Base-by-base conservation (phyloP, 768 basidiomycete genomes). In the Pleurotus cornucopiae region DNA sequence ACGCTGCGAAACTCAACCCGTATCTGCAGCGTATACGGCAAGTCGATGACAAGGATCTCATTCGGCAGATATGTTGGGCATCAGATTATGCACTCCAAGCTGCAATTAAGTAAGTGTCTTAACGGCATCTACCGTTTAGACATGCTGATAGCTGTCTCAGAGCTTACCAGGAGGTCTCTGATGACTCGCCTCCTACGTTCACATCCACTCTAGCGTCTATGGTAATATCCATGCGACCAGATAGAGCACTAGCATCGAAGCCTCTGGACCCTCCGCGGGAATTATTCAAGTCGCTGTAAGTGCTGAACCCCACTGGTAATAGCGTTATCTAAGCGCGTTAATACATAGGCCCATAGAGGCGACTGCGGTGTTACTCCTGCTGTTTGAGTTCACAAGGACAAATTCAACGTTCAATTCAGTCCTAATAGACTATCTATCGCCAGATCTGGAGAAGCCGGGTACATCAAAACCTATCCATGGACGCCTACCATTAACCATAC, bases 1-100 rank as follows among this genome's bases (percentile, higher is more conserved):
- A 87, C 62, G 85, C 84, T 7, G 81, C 84, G 7, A 85, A 79
- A 59, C 75, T 86, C 39, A 89, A 89, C 65, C 81, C 81, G 1
- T 88, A 86, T 63, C 71, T 88, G 6, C 77, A 77, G 21, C 71
- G 73, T 21, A 80, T 88, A 25, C 69, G 69, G 37, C 74, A 76
- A 26, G 76, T 74, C 0, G 60, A 67, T 3, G 82, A 88, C 57
- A 67, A 70, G 5, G 76, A 74, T 7, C 62, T 86, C 1, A 79
- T 88, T 78, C 69, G 69, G 20, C 84, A 78, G 63, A 72, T 86
- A 26, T 81, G 78, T 55, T 82, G 81, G 81, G 78, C 82, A 20
- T 67, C 77, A 2, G 79, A 79, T 56, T 80, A 76, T 45, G 76
- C 81, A 16, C 71, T 83, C n/a, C 70, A 74, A 45, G 66, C 74